A percentile compares a stretch with the other conserved stretches of the same genome.
These are phyloP conservation scores for Nemophila menziesii DNA, from an alignment of 257 asterid genomes.

Conservation along the genomic window DNA sequence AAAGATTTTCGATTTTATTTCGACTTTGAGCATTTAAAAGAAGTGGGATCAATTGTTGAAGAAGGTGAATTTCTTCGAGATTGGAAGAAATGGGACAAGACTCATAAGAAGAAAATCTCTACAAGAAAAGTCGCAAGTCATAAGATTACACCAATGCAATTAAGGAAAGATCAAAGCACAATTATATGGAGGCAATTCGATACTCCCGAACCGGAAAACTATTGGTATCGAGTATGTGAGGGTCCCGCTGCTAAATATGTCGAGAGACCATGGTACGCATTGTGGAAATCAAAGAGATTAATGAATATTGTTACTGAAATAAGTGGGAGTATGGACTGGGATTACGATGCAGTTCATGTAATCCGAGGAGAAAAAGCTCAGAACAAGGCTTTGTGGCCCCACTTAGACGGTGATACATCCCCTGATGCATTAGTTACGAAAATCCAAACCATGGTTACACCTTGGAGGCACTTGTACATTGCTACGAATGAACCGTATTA, in stretches of 20 bases:
- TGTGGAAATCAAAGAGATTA: slow-evolving; percentile 88
- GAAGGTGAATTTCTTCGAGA: slow-evolving; percentile 61
- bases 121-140: slow-evolving; percentile 51
- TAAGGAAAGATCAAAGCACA: slow-evolving; percentile 64
- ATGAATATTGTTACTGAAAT: slow-evolving; percentile 88
- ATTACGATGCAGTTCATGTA: slow-evolving; percentile 84
- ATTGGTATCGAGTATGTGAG: slow-evolving; percentile 95
- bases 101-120: slow-evolving; percentile 43
- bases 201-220: slow-evolving; percentile 73
- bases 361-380: slow-evolving; percentile 81
- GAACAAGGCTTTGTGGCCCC: slow-evolving; percentile 72
- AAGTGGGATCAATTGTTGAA: slow-evolving; percentile 56
- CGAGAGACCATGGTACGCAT: slow-evolving; percentile 72
- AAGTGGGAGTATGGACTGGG: slow-evolving; percentile 99
- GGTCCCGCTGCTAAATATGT: slow-evolving; percentile 69
- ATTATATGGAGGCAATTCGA: slow-evolving; percentile 71
- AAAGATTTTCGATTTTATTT: slow-evolving; percentile 87
- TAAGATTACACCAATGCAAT: slow-evolving; percentile 62
- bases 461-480: slow-evolving; percentile 77
- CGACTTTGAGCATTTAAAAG: slow-evolving; percentile 92
- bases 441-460: slow-evolving; percentile 42
- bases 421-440: slow-evolving; percentile 63
- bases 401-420: slow-evolving; percentile 74
- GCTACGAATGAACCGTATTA: slow-evolving; percentile 88
- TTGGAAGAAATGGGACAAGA: slow-evolving; percentile 78